These are phyloP conservation scores for Trametes cubensis DNA, from an alignment of 768 basidiomycete genomes.

Conservation along the genomic window DNA sequence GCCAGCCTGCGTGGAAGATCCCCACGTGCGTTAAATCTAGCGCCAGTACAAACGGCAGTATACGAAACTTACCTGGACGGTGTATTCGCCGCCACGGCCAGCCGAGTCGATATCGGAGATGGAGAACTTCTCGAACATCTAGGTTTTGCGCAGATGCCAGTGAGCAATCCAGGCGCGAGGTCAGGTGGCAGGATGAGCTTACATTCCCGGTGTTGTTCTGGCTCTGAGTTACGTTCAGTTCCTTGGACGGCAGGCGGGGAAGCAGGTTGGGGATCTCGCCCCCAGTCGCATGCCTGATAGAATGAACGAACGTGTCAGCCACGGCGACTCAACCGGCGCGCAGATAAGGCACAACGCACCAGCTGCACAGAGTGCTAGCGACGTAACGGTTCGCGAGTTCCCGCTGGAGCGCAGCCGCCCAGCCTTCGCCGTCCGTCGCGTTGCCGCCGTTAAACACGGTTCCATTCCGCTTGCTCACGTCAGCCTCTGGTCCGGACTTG, in stretches of 20 bases:
- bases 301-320: neutral
- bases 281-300: constrained; percentile 77
- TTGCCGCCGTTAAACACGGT: constrained; percentile 74
- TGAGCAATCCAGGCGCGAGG: neutral
- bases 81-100: constrained; percentile 85
- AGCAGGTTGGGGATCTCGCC: constrained; percentile 76
- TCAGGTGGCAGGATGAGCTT: constrained; percentile 33
- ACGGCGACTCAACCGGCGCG: neutral
- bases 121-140: constrained; percentile 94
- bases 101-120: constrained; percentile 75
- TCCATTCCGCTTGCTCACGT: constrained; percentile 57
- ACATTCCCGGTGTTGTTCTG: constrained; percentile 74
- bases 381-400: constrained; percentile 87
- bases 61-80: constrained; percentile 61
- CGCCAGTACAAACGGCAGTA: neutral
- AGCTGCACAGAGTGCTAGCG: constrained; percentile 83
- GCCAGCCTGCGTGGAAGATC: constrained; percentile 50
- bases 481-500: constrained; percentile 54
- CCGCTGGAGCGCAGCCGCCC: constrained; percentile 62
- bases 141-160: neutral
- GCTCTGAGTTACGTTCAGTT: constrained; percentile 71
- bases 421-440: constrained; percentile 60
- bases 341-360: constrained; percentile 49
- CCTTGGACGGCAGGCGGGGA: constrained; percentile 65
- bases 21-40: neutral